Evolutionary conservation across 106 monocot genomes (phyloP), one percentile per base, ranked within the genome.

Genomic region (Dactylorhiza incarnata): DNA sequence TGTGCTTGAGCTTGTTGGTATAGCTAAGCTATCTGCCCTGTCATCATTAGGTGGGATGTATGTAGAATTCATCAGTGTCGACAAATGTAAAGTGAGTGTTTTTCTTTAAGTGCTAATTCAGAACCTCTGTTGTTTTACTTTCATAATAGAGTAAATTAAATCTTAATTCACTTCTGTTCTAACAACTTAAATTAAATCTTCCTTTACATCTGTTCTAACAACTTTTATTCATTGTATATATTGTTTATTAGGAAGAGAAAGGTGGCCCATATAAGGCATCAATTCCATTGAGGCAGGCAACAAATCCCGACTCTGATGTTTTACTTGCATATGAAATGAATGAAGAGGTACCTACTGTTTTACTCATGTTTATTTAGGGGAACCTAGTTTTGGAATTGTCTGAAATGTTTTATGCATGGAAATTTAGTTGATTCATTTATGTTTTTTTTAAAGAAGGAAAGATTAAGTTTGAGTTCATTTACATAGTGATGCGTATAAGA

Each of bases 321-420:
- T 82, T 96, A 74, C 93, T 96, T 83, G 96, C 93, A 71, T 96
- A 96, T 80, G 96, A 96, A 87, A 96, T 96, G 96, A 96, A 96
- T 86, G 91, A 88, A 50, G 89, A 93, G 96, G 96, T 96, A 78
- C 13, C 65, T 48, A 3, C 7, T 15, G 54, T 77, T 75, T 44
- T 7, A 58, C 58, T 43, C 26, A 17, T 37, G 29, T 74, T 74
- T 25, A 2, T 55, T 73, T 53, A 4, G 65, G 29, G 29, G 12
- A 29, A 26, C 65, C 13, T 11, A 29, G 12, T 65, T 65, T 13
- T 65, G 65, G 7, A 12, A 10, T 65, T 25, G 65, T 12, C 37
- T 37, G 29, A 26, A 26, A 26, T 65, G 12, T 65, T 26, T 65
- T 65, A 26, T 65, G 29, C 9, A 26, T 24, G 29, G n/a, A 65